These are phyloP conservation scores for Spergularia bocconei DNA, from an alignment of 148 eudicot genomes.

Conservation along the genomic window DNA sequence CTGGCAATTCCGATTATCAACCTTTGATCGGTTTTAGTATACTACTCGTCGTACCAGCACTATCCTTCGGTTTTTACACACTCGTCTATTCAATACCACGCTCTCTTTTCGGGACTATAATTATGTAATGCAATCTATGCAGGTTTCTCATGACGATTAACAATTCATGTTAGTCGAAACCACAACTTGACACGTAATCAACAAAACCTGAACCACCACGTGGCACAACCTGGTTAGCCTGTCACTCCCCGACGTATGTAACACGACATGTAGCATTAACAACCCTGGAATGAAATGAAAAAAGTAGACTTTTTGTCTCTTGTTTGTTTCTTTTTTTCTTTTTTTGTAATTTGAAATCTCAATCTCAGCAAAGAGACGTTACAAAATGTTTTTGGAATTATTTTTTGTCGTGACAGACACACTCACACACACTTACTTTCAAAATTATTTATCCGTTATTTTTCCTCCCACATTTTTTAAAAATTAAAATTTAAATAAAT, in stretches of 20 bases:
- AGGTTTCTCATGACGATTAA: too few relatives aligned
- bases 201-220: neutral
- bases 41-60: too few relatives aligned
- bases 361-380: slow-evolving; percentile 63
- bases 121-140: too few relatives aligned
- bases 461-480: slow-evolving; percentile 7
- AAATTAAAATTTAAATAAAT: neutral
- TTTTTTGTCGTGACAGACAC: neutral
- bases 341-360: slow-evolving; percentile 51
- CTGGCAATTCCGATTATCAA: too few relatives aligned
- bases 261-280: slow-evolving; percentile 3
- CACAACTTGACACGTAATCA: slow-evolving; percentile 11
- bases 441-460: slow-evolving; percentile 14
- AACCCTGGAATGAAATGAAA: slow-evolving; percentile 12
- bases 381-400: slow-evolving; percentile 34
- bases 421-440: slow-evolving; percentile 14
- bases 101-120: too few relatives aligned
- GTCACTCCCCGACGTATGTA: neutral
- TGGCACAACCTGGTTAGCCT: slow-evolving; percentile 15
- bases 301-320: slow-evolving; percentile 28
- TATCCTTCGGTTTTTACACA: too few relatives aligned
- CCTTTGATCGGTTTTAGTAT: too few relatives aligned
- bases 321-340: slow-evolving; percentile 1
- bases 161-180: too few relatives aligned
- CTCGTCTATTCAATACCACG: too few relatives aligned